Evolutionary conservation across 208 protist species (phyloP), one percentile per base, ranked within the genome.

Genomic region (Trypanosoma scelopori): DNA sequence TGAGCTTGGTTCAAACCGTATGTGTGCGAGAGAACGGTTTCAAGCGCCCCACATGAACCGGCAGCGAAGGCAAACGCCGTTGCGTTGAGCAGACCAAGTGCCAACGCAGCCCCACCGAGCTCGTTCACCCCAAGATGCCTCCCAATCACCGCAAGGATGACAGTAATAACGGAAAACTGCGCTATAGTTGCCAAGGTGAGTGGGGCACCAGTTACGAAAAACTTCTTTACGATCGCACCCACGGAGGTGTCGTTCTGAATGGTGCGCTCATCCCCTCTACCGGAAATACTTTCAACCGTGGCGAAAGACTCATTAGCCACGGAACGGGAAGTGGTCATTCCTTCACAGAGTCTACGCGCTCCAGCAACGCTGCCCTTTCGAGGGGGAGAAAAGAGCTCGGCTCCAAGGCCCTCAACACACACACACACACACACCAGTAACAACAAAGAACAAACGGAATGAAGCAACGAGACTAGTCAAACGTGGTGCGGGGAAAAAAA

Each of bases 21-120:
- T 47, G 74, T 79, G 69, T 94, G 89, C 18, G 89, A 92, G 15
- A 94, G 78, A 16, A 92, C 82, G 6, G 89, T 94, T 74, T 94
- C 85, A 9, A 94, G 67, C 15, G 89, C 89, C 7, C 89, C 89
- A 57, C 84, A 94, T 25, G 89, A 78, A 11, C 89, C 89, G 1
- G 89, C 86, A 43, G 84, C 81, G 69, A 94, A 91, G 15, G 89
- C 89, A 57, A 92, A 94, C 18, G 84, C 89, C 30, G 89, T 94
- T 23, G 89, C 89, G 53, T 94, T 94, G 28, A 94, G 68, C 27
- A 94, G 67, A 1, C 89, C 86, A 46, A 90, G 57, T 1, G 89
- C 89, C 27, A 94, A 65, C 4, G 89, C 78, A 1, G 79, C 80
- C 39, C 84, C 89, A 55, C 85, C 89, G 48, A 94, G 74, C 35